Conservation (phyloP, 495 filamentous ascomycete species). For the Penicillium ucsense region DNA sequence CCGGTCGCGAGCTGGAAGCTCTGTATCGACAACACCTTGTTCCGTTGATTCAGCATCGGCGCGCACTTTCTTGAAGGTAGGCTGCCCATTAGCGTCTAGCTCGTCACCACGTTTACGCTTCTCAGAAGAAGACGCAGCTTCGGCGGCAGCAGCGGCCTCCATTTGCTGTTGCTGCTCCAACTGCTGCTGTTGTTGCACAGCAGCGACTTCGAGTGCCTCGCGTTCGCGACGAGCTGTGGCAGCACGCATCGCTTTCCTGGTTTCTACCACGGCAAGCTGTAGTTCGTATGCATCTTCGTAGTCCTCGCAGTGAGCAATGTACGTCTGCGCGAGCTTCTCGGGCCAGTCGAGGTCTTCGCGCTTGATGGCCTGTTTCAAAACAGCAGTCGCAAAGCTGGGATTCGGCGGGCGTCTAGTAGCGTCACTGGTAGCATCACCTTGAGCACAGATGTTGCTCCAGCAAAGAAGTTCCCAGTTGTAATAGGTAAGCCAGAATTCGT, state of each 20-base stretch:
- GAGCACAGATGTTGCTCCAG: conserved; percentile 46
- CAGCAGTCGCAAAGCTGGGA: conserved; percentile 58
- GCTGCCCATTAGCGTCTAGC: conserved; percentile 29
- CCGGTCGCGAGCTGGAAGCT: conserved; percentile 62
- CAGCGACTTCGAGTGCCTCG: conserved; percentile 50
- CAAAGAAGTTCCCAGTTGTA: conserved; percentile 82
- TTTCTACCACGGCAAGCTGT: conserved; percentile 57
- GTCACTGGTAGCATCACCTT: conserved; percentile 36
- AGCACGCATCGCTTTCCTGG: conserved; percentile 52
- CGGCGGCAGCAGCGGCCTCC: conserved; percentile 9
- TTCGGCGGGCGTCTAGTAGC: conserved; percentile 37
- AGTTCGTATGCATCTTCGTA: conserved; percentile 69
- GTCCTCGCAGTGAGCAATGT: conserved; percentile 75
- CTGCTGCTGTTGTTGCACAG: conserved; percentile 25
- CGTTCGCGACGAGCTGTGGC: conserved; percentile 56
- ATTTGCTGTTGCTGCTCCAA: conserved; percentile 17
- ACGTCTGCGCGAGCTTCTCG: conserved; percentile 76
- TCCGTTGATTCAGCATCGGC: conserved; percentile 29
- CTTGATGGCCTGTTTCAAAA: conserved; percentile 64
- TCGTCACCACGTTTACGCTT: conserved; percentile 70
- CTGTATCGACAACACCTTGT: conserved; percentile 20
- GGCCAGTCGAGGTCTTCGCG: conserved; percentile 77
- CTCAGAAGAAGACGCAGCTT: conserved; percentile 23
- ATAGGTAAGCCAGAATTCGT: conserved; percentile 87
- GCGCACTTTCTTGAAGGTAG: conserved; percentile 49